Base-by-base conservation (phyloP, 768 basidiomycete species). In the Lentinula aciculospora region DNA sequence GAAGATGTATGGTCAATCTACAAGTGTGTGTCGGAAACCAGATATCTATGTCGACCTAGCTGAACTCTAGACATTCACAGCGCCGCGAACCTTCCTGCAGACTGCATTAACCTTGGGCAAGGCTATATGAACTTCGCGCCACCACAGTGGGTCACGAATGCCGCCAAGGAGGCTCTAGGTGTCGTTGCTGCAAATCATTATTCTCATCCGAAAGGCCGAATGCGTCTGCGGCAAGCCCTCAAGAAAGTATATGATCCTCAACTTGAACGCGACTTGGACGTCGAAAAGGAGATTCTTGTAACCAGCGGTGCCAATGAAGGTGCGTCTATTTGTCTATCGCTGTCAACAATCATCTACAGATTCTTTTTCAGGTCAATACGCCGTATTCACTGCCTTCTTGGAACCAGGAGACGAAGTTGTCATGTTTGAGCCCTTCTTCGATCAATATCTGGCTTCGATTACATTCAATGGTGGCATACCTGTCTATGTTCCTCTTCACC, bases 291-390 rank as follows among this genome's bases (percentile, higher is more conserved):
- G 69, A 94, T 99, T 42, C 76, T 95, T 19, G 89, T 98, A 45
- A 94, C 95, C 2, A 96, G 95, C 64, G 97, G 97, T 32, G 96
- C 96, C 7, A 98, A 98, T 69, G 92, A 96, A 82, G 96, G 95
- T 89, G 62, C 58, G 69, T 60, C n/a, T 12, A 70, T 60, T 15
- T 9, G 39, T 8, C 27, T 10, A 27, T 44, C 48, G 60, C 23
- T 56, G 12, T 23, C 42, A 40, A 13, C 13, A 15, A 23, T 27
- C 28, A 19, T 47, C 50, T 55, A 64, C 53, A 63, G 44, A 13
- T 3, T 50, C 59, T 28, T 19, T 27, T 10, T 5, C 69, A 94
- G 95, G 96, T 25, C 90, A 94, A 79, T 98, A 96, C 70, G 84
- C 95, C 51, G 91, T 94, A 53, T 91, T 96, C 64, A 83, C 86